These are phyloP conservation scores for Fraxinus baroniana DNA, from an alignment of 305 asterid genomes.

Conservation along the genomic window DNA sequence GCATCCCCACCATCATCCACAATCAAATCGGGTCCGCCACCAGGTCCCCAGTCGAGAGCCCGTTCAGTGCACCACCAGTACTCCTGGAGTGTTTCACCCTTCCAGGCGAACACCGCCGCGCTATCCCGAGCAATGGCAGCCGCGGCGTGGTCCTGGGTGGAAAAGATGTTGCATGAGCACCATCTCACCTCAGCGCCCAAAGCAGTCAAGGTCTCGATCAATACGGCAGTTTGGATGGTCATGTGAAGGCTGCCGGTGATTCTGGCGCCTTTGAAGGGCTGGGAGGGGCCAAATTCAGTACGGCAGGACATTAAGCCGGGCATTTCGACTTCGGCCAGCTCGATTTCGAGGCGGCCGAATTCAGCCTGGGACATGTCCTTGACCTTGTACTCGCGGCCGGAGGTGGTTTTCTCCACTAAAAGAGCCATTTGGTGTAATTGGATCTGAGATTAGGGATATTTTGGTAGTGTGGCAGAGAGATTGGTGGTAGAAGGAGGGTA, in stretches of 20 bases:
- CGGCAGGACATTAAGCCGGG: slow-evolving; percentile 44
- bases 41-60: slow-evolving; percentile 59
- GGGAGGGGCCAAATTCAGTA: slow-evolving; percentile 38
- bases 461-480: too few relatives aligned
- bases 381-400: slow-evolving; percentile 46
- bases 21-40: slow-evolving; percentile 54
- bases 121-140: slow-evolving; percentile 38
- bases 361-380: slow-evolving; percentile 29
- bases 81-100: slow-evolving; percentile 50
- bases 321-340: slow-evolving; percentile 8
- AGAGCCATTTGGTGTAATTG: slow-evolving; percentile 21
- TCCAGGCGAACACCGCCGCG: slow-evolving; percentile 40
- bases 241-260: slow-evolving; percentile 44
- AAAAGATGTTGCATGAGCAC: slow-evolving; percentile 43
- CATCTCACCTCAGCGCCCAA: slow-evolving; percentile 39
- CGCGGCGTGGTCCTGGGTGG: slow-evolving; percentile 41
- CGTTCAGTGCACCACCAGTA: slow-evolving; percentile 74
- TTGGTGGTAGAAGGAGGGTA: too few relatives aligned
- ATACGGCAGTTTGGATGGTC: slow-evolving; percentile 41
- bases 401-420: slow-evolving; percentile 33
- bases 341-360: slow-evolving; percentile 6
- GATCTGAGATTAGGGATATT: slow-evolving; percentile 21
- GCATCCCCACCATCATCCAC: slow-evolving; percentile 65
- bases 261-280: slow-evolving; percentile 44
- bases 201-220: slow-evolving; percentile 37